These are phyloP conservation scores for Leccinum barrowsii DNA, from an alignment of 768 basidiomycete genomes.

Conservation along the genomic window DNA sequence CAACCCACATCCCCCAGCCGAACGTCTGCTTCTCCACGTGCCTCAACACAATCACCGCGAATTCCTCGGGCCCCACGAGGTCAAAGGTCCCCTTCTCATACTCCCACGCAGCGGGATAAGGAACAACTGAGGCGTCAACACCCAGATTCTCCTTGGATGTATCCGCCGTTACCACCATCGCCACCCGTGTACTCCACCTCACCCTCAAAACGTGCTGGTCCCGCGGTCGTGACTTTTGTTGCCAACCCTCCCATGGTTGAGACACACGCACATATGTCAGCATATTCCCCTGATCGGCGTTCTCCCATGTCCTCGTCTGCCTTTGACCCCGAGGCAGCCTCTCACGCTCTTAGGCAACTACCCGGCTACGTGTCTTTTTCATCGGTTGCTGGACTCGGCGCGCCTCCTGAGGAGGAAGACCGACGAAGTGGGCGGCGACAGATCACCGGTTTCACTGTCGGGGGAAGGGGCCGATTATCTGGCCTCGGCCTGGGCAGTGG, in stretches of 20 bases:
- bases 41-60: constrained; percentile 11
- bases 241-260: constrained; percentile 16
- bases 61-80: constrained; percentile 15
- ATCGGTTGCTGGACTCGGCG: constrained; percentile 62
- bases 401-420: constrained; percentile 48
- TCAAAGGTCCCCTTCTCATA: constrained; percentile 17
- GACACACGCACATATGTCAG: constrained; percentile 6
- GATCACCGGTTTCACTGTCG: constrained; percentile 12
- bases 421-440: constrained; percentile 26
- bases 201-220: constrained; percentile 23
- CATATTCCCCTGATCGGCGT: constrained; percentile 12
- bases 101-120: constrained; percentile 19
- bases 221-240: constrained; percentile 23
- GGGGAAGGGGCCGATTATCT: constrained; percentile 18
- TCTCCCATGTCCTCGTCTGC: constrained; percentile 27
- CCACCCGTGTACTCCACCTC: constrained; percentile 29
- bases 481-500: constrained; percentile 28
- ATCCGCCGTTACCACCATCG: constrained; percentile 29
- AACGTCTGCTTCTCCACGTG: constrained; percentile 2
- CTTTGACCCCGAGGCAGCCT: constrained; percentile 64
- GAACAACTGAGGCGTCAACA: constrained; percentile 8
- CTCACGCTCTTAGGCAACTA: constrained; percentile 51
- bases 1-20: constrained; percentile 9
- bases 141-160: constrained; percentile 27
- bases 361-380: constrained; percentile 69